Conservation (phyloP, 805 yeast species). For the Ogataea henricii region DNA sequence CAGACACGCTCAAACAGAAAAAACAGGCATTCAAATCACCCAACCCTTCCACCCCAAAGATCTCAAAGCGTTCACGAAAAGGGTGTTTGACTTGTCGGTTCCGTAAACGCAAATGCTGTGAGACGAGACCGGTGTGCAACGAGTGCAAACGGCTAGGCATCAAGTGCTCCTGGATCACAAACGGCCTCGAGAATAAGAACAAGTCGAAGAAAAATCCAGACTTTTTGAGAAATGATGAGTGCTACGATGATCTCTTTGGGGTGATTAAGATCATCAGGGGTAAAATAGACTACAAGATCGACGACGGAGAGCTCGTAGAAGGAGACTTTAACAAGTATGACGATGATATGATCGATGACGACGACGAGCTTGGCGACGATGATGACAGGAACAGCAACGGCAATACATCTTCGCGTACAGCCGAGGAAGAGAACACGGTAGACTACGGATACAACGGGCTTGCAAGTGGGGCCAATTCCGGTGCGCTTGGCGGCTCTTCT, state of each 20-base stretch:
- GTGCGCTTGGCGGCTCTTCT: background rate
- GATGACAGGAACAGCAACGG: slow-evolving; percentile 1
- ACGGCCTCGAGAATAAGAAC: slow-evolving; percentile 26
- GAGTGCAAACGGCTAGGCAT: slow-evolving; percentile 27
- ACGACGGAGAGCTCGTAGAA: slow-evolving; percentile 25
- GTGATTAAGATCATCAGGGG: slow-evolving; percentile 29
- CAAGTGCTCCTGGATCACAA: slow-evolving; percentile 28
- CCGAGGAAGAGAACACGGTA: slow-evolving; percentile 1
- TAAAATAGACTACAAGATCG: slow-evolving; percentile 27
- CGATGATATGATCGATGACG: slow-evolving; percentile 3
- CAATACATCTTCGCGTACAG: background rate
- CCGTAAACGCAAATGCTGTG: slow-evolving; percentile 46
- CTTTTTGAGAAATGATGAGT: slow-evolving; percentile 26
- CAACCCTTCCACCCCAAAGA: slow-evolving; percentile 2
- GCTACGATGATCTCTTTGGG: slow-evolving; percentile 26
- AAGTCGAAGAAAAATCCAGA: slow-evolving; percentile 27
- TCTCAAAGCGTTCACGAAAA: slow-evolving; percentile 29
- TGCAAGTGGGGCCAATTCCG: slow-evolving; percentile 1
- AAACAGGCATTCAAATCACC: background rate
- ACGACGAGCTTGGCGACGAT: slow-evolving; percentile 5
- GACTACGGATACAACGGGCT: slow-evolving; percentile 6
- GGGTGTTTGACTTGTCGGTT: slow-evolving; percentile 42
- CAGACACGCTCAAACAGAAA: slow-evolving; percentile 13
- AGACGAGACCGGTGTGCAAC: slow-evolving; percentile 41
- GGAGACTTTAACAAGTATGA: slow-evolving; percentile 13